A percentile compares a stretch with the other conserved stretches of the same genome.
These are phyloP conservation scores for Lactarius hengduanensis DNA, from an alignment of 768 basidiomycete species.

Conservation along the genomic window DNA sequence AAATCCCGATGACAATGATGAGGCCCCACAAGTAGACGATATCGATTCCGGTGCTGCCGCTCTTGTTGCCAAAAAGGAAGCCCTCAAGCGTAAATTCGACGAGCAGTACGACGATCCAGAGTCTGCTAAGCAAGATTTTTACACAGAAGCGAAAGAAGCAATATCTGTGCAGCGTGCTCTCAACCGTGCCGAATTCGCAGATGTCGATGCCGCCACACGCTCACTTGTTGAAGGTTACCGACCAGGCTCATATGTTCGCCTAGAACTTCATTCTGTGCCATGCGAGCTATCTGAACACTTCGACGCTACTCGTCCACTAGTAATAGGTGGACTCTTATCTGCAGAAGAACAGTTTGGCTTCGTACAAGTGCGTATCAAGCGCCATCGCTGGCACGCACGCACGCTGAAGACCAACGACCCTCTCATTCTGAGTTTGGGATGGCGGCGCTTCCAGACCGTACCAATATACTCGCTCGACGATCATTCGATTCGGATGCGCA, in stretches of 20 bases:
- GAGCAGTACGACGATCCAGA: conserved; percentile 94
- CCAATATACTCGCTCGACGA: conserved; percentile 98
- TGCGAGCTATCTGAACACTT: conserved; percentile 93
- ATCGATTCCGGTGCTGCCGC: conserved; percentile 47
- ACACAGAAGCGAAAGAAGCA: conserved; percentile 88
- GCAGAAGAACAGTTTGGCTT: conserved; percentile 92
- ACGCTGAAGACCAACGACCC: conserved; percentile 98
- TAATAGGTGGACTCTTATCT: conserved; percentile 87
- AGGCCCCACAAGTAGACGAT: conserved; percentile 19
- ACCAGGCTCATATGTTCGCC: conserved; percentile 89
- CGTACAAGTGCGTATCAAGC: conserved; percentile 92
- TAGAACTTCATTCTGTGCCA: conserved; percentile 82
- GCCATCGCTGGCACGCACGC: conserved; percentile 89
- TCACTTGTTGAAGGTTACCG: conserved; percentile 86
- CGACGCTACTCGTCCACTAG: conserved; percentile 85
- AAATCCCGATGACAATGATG: conserved; percentile 37
- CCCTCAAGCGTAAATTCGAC: conserved; percentile 92
- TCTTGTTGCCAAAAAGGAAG: conserved; percentile 85
- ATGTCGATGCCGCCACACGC: conserved; percentile 71
- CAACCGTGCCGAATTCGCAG: conserved; percentile 83
- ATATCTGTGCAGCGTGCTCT: conserved; percentile 80
- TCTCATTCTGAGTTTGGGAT: conserved; percentile 93
- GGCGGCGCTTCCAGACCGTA: conserved; percentile 93
- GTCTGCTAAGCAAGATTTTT: conserved; percentile 78
- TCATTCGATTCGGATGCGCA: conserved; percentile 96